A percentile compares a stretch with the other conserved stretches of the same genome.
phyloP scores from a whole-genome alignment of 2,329 filamentous ascomycete species.

The Karstenula rhodostoma region DNA sequence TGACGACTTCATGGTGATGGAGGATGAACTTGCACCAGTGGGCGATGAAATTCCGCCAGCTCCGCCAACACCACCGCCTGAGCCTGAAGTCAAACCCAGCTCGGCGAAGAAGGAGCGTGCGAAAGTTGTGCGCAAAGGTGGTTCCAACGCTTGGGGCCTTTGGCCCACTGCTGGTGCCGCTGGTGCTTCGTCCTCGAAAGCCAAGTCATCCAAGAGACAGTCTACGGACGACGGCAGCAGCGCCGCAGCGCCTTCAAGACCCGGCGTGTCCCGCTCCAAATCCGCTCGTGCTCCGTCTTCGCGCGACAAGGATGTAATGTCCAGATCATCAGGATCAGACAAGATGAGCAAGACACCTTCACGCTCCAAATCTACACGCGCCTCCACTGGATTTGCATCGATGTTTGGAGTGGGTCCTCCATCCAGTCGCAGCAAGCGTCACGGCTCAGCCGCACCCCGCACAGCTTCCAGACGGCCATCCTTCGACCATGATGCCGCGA shows the following conservation, averaged over 20 bases:
- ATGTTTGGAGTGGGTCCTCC: constrained; percentile 63
- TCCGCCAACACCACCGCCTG: constrained; percentile 58
- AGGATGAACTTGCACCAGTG: constrained; percentile 34
- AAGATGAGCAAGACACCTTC: constrained; percentile 65
- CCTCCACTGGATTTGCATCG: constrained; percentile 67
- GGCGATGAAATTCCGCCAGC: constrained; percentile 37
- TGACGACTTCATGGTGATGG: constrained; percentile 29
- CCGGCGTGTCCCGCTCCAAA: constrained; percentile 63
- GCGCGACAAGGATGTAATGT: constrained; percentile 69
- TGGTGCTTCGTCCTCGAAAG: constrained; percentile 46
- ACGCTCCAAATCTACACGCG: constrained; percentile 62
- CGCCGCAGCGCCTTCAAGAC: constrained; percentile 41
- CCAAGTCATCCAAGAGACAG: constrained; percentile 48
- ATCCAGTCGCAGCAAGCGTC: constrained; percentile 71
- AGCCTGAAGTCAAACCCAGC: constrained; percentile 55
- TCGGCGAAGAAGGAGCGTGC: constrained; percentile 74
- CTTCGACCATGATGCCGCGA: constrained; percentile 69
- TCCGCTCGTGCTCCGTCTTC: constrained; percentile 57
- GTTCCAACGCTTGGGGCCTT: constrained; percentile 75
- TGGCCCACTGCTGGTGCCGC: constrained; percentile 66
- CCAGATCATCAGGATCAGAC: constrained; percentile 74
- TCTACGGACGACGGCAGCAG: constrained; percentile 41
- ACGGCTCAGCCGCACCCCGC: constrained; percentile 64
- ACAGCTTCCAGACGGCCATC: constrained; percentile 74
- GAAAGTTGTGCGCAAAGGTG: constrained; percentile 75